Evolutionary conservation across 2,329 filamentous ascomycete species (phyloP).

Genomic region (Orbilia quercus): DNA sequence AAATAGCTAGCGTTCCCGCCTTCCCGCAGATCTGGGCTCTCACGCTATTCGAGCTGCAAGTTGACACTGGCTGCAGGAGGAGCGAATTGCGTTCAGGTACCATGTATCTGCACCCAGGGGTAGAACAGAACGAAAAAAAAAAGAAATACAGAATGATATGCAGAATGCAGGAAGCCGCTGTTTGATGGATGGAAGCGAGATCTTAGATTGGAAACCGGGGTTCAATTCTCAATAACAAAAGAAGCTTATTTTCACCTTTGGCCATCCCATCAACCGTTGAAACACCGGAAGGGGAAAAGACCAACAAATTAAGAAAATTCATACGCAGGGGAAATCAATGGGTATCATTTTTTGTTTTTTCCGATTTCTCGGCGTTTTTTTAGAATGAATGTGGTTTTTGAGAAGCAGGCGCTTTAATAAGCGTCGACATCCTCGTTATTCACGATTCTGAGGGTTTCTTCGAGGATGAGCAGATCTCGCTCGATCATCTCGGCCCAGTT

Average conservation of each 20-base stretch:
- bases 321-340: conserved; percentile 11
- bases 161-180: conserved; percentile 21
- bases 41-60: conserved; percentile 18
- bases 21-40: conserved; percentile 45
- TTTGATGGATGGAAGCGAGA: conserved; percentile 30
- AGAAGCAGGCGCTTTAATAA: conserved; percentile 24
- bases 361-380: neutral
- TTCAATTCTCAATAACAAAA: conserved; percentile 7
- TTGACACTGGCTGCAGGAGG: conserved; percentile 12
- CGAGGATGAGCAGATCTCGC: conserved; percentile 72
- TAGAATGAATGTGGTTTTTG: neutral
- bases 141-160: neutral
- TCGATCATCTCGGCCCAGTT: conserved; percentile 88
- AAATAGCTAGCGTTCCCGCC: conserved; percentile 40
- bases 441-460: conserved; percentile 73
- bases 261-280: neutral
- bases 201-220: conserved; percentile 17
- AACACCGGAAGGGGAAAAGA: conserved; percentile 4
- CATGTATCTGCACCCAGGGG: neutral
- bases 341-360: conserved; percentile 30
- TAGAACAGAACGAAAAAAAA: conserved; percentile 15
- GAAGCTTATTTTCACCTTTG: conserved; percentile 46
- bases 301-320: conserved; percentile 17
- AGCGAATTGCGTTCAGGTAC: conserved; percentile 8
- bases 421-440: conserved; percentile 61